Base-by-base conservation (phyloP, 495 filamentous ascomycete genomes). In the Chaetomium cochliodes region DNA sequence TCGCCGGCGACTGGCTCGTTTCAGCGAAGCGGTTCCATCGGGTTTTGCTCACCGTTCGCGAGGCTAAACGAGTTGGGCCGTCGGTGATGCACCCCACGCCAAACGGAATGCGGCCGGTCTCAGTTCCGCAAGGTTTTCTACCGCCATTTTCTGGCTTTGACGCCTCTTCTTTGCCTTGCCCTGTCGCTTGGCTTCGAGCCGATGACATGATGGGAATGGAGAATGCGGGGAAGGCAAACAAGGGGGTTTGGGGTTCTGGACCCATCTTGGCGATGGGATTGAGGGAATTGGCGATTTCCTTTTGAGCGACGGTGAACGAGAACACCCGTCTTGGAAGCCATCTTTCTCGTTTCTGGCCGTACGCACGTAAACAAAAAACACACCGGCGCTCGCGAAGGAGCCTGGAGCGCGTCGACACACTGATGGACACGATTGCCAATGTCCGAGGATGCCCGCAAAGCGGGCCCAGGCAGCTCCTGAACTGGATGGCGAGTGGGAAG, bases 381-480 rank as follows among this genome's bases (percentile, higher is more conserved):
- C 33, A 26, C 18, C 18, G 30, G n/a, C 28, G 53, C 18, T 51
- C 37, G 44, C 39, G 52, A 18, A 18, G 7, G 33, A 33, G 33
- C 26, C 16, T 20, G 25, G 44, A 47, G 33, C 26, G 25, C 15
- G n/a, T 52, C 23, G 33, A 20, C 7, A 20, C 7, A 47, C 16
- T 42, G 22, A 64, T 42, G 22, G 52, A 59, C 37, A 28, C 30
- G 20, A 22, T 26, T 4, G 46, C 23, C 23, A 65, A 65, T 65
- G 47, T 65, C 63, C 63, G 63, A 65, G n/a, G 42, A 59, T 46
- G 63, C 57, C 55, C 63, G 55, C 46, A 65, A 60, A 58, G 63
- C 55, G 55, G 63, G 63, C 55, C 56, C 47, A 26, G 55, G 22
- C 7, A 23, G 15, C 54, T 52, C 44, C 54, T 52, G 44, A 26